Base-by-base conservation (phyloP, 495 filamentous ascomycete genomes). In the Xylaria curta region DNA sequence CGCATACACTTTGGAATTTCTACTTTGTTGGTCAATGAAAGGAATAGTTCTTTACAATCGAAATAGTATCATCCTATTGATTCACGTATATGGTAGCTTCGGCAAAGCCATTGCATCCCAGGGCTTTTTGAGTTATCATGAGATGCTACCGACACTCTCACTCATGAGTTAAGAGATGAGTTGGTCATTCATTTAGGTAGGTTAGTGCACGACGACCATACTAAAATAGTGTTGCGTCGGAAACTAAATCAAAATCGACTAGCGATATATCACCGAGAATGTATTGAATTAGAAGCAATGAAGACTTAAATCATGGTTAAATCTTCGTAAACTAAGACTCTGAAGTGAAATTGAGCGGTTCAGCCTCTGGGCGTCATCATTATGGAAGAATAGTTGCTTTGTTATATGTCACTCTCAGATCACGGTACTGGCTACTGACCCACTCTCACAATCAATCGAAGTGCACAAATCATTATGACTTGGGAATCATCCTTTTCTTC, bases 11-110 rank as follows among this genome's bases (percentile, higher is more conserved):
- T n/a, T 54, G 21, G 40, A 24, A 44, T 31, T 54, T 70, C 51
- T 63, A 38, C 42, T 70, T 70, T 70, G 36, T 70, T 33, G 31
- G 6, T 54, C 36, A 17, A 44, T 21, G 28, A 38, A 46, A 26
- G 10, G 28, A 4, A 44, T 56, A 64, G 46, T 9, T 28, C n/a
- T 36, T 53, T n/a, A 10, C 58, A 62, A 40, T 63, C 10, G 12
- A 17, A 36, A 54, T 70, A 28, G 53, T 51, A 62, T 40, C 33
- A 36, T 46, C 40, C 17, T 56, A 10, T 12, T 58, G 15, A 56
- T 49, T 19, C 51, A 28, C n/a, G 33, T 33, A 31, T 7, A 17
- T 33, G 2, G 46, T 47, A 28, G 24, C 26, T 59, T 60, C 24
- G 9, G 12, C 13, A 10, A 38, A 66, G 26, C 28, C 61, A 13